These are phyloP conservation scores for Drechslerella stenobrocha DNA, from an alignment of 2,329 filamentous ascomycete genomes.

Conservation along the genomic window DNA sequence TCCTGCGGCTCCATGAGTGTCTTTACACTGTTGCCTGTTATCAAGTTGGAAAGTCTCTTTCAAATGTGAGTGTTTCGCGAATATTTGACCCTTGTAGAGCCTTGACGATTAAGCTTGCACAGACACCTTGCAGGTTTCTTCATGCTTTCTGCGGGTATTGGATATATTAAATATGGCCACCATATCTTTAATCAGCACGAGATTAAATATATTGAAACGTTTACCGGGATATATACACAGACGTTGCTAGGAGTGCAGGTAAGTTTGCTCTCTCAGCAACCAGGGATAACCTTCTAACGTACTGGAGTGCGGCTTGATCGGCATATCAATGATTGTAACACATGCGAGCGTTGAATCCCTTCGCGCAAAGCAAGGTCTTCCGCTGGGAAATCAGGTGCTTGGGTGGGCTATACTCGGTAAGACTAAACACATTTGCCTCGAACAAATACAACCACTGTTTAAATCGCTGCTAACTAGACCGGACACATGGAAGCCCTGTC, in stretches of 20 bases:
- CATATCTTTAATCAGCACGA: constrained; percentile 8
- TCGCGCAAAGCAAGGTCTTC: constrained; percentile 81
- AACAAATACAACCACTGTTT: background rate
- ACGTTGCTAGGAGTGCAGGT: constrained; percentile 58
- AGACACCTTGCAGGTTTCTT: constrained; percentile 48
- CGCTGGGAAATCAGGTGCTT: constrained; percentile 81
- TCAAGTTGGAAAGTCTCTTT: constrained; percentile 76
- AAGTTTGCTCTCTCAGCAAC: constrained; percentile 21
- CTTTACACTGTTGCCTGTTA: constrained; percentile 85
- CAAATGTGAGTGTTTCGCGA: constrained; percentile 66
- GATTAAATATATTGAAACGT: background rate
- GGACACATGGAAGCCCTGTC: constrained; percentile 67
- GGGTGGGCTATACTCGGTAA: constrained; percentile 78
- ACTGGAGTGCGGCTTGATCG: constrained; percentile 31
- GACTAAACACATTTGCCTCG: constrained; percentile 50
- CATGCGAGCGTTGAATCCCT: constrained; percentile 81
- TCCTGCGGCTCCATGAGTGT: constrained; percentile 82
- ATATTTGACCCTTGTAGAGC: constrained; percentile 53
- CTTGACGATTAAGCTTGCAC: constrained; percentile 69
- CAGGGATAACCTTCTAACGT: background rate
- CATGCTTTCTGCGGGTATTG: constrained; percentile 5
- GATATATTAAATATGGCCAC: constrained; percentile 21
- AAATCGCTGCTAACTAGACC: constrained; percentile 43
- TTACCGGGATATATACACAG: constrained; percentile 57
- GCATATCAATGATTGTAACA: constrained; percentile 79